These are phyloP conservation scores for Wickerhamomyces canadensis DNA, from an alignment of 805 yeast genomes.

Conservation along the genomic window DNA sequence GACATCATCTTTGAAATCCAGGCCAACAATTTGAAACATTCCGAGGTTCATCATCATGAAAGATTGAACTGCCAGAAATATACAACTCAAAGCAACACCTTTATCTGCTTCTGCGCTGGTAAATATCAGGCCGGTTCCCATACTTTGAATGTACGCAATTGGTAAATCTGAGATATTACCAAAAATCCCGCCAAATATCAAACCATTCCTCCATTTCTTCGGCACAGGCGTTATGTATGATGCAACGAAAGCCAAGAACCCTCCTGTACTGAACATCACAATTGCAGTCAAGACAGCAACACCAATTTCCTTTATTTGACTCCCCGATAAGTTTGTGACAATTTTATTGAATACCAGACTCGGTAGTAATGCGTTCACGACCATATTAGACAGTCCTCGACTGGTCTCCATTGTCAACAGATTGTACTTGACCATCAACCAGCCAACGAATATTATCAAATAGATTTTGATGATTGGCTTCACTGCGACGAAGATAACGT, in stretches of 20 bases:
- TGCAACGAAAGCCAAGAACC: conserved; percentile 23
- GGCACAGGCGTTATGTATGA: conserved; percentile 39
- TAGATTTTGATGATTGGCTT: conserved; percentile 24
- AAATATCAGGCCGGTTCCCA: conserved; percentile 36
- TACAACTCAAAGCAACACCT: conserved; percentile 48
- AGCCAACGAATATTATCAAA: conserved; percentile 18
- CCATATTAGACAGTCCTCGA: conserved; percentile 44
- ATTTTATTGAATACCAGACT: conserved; percentile 48
- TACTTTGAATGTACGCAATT: conserved; percentile 46
- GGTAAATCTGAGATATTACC: conserved; percentile 50
- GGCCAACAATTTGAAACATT: conserved; percentile 58
- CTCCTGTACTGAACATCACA: conserved; percentile 38
- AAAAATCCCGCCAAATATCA: conserved; percentile 42
- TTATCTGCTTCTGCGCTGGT: conserved; percentile 32
- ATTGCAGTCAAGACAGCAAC: conserved; percentile 27
- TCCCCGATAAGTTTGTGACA: conserved; percentile 43
- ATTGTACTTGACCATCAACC: conserved; percentile 19
- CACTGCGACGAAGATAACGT: conserved; percentile 18
- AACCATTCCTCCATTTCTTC: conserved; percentile 42
- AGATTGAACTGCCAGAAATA: conserved; percentile 45
- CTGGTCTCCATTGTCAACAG: conserved; percentile 45
- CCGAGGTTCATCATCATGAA: conserved; percentile 73
- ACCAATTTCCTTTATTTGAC: conserved; percentile 49
- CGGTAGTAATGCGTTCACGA: conserved; percentile 49
- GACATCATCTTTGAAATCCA: conserved; percentile 48